These are phyloP conservation scores for Hyphochytrium catenoides DNA, from an alignment of 352 stramenopile species.

Conservation along the genomic window DNA sequence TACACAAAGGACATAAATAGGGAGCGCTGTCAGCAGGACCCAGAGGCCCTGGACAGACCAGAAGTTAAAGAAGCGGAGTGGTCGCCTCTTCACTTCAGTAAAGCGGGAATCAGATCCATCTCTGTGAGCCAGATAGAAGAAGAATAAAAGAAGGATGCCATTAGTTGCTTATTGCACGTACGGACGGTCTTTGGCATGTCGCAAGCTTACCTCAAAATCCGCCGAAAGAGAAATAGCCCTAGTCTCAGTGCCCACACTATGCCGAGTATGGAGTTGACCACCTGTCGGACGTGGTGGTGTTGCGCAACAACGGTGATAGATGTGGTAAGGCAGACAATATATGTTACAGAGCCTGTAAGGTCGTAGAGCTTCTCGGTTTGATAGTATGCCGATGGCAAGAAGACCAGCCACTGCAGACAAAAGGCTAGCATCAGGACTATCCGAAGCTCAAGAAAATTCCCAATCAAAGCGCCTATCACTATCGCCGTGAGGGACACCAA, in stretches of 20 bases:
- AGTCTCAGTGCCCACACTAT: slow-evolving; percentile 48
- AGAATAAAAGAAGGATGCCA: no score
- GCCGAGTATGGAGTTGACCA: slow-evolving; percentile 29
- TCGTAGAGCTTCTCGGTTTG: slow-evolving; percentile 54
- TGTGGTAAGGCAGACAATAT: slow-evolving; percentile 24
- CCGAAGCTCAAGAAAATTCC: no score
- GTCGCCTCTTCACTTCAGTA: slow-evolving; percentile 24
- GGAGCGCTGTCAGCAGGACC: slow-evolving; percentile 40
- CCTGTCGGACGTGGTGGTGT: slow-evolving; percentile 19
- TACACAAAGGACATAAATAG: slow-evolving; percentile 24
- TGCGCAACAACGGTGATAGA: slow-evolving; percentile 20
- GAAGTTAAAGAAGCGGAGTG: slow-evolving; percentile 37
- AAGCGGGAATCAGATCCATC: slow-evolving; percentile 46
- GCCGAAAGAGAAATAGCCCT: slow-evolving; percentile 40
- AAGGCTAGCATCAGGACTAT: no score
- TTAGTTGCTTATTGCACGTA: no score
- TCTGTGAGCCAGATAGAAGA: no score
- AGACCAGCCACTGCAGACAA: no score
- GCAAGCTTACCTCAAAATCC: no score
- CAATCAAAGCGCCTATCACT: no score
- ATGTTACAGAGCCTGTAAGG: slow-evolving; percentile 45
- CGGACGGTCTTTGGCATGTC: no score
- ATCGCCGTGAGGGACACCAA: no score
- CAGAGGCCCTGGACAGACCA: slow-evolving; percentile 58
- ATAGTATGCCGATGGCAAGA: no score